Conservation (phyloP, 352 stramenopile genomes). For the Phytophthora pinifolia region DNA sequence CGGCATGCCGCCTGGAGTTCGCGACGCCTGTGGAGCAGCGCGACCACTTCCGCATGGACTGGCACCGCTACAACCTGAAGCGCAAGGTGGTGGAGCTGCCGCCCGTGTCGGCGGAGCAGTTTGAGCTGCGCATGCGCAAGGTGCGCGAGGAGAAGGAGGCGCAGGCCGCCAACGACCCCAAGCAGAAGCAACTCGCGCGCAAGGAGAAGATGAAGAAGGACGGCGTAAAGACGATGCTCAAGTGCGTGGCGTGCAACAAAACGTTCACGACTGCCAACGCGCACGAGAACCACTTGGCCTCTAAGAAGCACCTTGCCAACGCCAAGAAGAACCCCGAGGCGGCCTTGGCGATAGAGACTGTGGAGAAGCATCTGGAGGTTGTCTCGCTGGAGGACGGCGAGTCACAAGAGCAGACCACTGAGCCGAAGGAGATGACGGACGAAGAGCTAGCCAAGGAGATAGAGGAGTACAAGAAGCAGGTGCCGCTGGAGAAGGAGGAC, state of each 20-base stretch:
- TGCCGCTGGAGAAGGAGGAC: slow-evolving; percentile 75
- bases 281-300: slow-evolving; percentile 83
- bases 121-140: slow-evolving; percentile 79
- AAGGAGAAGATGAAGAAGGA: slow-evolving; percentile 69
- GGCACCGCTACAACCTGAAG: slow-evolving; percentile 97
- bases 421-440: slow-evolving; percentile 47
- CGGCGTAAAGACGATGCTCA: slow-evolving; percentile 71
- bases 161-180: slow-evolving; percentile 56
- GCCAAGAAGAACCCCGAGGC: slow-evolving; percentile 69
- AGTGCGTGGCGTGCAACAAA: slow-evolving; percentile 88
- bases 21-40: slow-evolving; percentile 62
- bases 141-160: slow-evolving; percentile 61
- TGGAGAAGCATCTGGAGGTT: slow-evolving; percentile 67
- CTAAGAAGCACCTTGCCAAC: slow-evolving; percentile 85
- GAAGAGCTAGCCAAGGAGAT: slow-evolving; percentile 64
- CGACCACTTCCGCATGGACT: slow-evolving; percentile 95
- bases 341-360: slow-evolving; percentile 54
- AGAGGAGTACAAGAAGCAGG: slow-evolving; percentile 74
- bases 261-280: slow-evolving; percentile 79
- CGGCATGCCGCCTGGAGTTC: slow-evolving; percentile 78
- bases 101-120: slow-evolving; percentile 89
- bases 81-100: slow-evolving; percentile 94
- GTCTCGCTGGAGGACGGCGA: slow-evolving; percentile 28
- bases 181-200: slow-evolving; percentile 70
- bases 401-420: slow-evolving; percentile 14